Percentiles rank a stretch among this genome's conserved stretches.
Evolutionary conservation across 1,139 yeast genomes (phyloP).

Genomic region (Zhuliangozyma parablackwelliae): DNA sequence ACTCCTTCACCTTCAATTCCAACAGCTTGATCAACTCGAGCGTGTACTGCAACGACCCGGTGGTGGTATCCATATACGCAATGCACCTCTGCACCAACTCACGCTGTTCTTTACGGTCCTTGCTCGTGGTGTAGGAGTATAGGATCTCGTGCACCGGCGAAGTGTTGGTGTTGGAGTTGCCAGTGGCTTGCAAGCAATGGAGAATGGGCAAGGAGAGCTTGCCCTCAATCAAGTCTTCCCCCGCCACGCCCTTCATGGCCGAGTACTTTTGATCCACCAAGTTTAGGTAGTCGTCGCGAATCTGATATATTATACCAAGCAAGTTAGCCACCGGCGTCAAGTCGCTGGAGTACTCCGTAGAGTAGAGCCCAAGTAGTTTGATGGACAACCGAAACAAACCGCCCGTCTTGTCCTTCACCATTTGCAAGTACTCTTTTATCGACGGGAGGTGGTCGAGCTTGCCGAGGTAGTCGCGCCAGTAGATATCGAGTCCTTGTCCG

Average conservation of each 20-base stretch:
- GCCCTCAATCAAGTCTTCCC: conserved; percentile 88
- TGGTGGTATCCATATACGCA: conserved; percentile 14
- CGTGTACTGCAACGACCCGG: conserved; percentile 7
- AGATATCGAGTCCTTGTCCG: conserved; percentile 86
- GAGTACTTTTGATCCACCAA: conserved; percentile 49
- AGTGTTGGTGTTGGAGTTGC: no score
- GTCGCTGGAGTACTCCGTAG: conserved; percentile 5
- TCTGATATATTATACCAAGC: conserved; percentile 79
- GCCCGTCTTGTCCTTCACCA: conserved; percentile 89
- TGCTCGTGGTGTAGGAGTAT: conserved; percentile 12
- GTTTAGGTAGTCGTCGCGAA: conserved; percentile 77
- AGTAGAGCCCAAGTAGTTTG: conserved; percentile 48
- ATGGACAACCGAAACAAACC: conserved; percentile 78
- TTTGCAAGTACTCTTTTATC: conserved; percentile 63
- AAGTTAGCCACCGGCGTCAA: conserved; percentile 65
- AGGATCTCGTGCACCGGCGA: conserved; percentile 25
- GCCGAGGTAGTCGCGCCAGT: conserved; percentile 66
- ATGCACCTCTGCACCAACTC: conserved; percentile 19
- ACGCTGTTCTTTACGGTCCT: conserved; percentile 15
- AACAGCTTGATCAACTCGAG: conserved; percentile 4
- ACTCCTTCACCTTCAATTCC: conserved; percentile 2
- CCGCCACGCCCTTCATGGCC: conserved; percentile 64
- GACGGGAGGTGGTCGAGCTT: conserved; percentile 47
- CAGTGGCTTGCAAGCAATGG: conserved; percentile 35
- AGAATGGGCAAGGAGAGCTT: conserved; percentile 82